Base-by-base conservation (phyloP, 2,329 filamentous ascomycete species). In the Nemania sp. region DNA sequence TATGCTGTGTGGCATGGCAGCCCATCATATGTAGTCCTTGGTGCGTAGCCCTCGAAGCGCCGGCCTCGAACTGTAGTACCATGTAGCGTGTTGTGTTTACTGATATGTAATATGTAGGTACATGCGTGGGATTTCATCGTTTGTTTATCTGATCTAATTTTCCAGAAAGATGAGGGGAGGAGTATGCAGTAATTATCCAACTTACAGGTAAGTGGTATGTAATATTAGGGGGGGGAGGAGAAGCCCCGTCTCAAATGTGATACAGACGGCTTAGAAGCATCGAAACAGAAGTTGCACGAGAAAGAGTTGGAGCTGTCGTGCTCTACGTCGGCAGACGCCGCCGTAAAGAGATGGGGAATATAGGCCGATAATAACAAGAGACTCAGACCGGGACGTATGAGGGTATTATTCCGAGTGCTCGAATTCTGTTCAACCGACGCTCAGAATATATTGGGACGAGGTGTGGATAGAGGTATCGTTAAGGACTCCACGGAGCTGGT, bases 251-350 rank as follows among this genome's bases (percentile, higher is more conserved):
- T 37, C 53, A 54, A 47, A 47, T 52, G 55, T 63, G 62, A 61
- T 60, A 62, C 62, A 57, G 52, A 51, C 40, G 40, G 54, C 46
- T 57, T 32, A 61, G 61, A 57, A 52, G 55, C 47, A 55, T 62
- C 32, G 57, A 62, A 53, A 58, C 61, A 65, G 35, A 46, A 58
- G 63, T 64, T 57, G 61, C 49, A 64, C 63, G 50, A 59, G 60
- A 54, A 56, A 57, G 25, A 59, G 58, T 58, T 54, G 61, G 59
- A 60, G 63, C 54, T 65, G 60, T 56, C 47, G 53, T 57, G 60
- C 39, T 53, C 43, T 50, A 54, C 29, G 48, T 12, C 50, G 54
- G 45, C 17, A 50, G 39, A 37, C 48, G 51, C 43, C 20, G 47
- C 58, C 50, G 50, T 54, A 55, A n/a, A n/a, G n/a, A n/a, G n/a